A percentile compares a stretch with the other conserved stretches of the same genome.
phyloP scores from a whole-genome alignment of 768 basidiomycete species.

The Naganishia randhawae region DNA sequence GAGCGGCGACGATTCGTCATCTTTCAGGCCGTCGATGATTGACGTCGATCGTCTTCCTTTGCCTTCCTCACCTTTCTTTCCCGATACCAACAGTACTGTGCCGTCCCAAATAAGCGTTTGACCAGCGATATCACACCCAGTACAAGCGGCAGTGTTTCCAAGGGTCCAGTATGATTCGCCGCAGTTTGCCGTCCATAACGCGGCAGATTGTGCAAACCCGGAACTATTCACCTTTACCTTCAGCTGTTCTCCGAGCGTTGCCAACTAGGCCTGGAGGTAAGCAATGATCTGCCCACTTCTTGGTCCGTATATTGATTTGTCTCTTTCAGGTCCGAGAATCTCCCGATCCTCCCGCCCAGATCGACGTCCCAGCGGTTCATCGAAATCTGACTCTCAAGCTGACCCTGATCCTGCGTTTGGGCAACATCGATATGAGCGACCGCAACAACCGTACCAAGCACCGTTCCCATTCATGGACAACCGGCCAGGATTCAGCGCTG shows the following conservation, averaged over 20 bases:
- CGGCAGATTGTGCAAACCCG: constrained; percentile 8
- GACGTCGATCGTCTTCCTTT: not conserved
- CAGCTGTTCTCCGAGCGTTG: not conserved
- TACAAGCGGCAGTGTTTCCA: not conserved
- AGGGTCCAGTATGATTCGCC: not conserved
- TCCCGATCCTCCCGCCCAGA: constrained; percentile 14
- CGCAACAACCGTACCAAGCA: constrained; percentile 10
- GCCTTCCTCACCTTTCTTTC: not conserved
- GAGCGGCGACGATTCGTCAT: constrained; percentile 9
- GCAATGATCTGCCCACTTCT: not conserved
- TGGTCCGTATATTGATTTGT: not conserved
- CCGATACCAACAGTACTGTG: not conserved
- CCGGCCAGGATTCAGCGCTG: not conserved
- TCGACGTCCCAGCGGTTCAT: not conserved
- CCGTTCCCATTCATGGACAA: constrained; percentile 8
- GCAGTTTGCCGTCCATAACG: not conserved
- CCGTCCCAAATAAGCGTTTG: not conserved
- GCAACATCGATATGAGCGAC: not conserved
- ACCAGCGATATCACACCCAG: not conserved
- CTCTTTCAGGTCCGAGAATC: constrained; percentile 2
- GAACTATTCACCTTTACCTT: constrained; percentile 14
- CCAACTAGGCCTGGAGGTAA: constrained; percentile 15
- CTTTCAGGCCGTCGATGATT: not conserved
- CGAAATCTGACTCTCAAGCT: not conserved
- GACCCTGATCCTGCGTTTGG: constrained; percentile 1